Conservation (phyloP, 352 stramenopile species). For the Pythium periplocum region DNA sequence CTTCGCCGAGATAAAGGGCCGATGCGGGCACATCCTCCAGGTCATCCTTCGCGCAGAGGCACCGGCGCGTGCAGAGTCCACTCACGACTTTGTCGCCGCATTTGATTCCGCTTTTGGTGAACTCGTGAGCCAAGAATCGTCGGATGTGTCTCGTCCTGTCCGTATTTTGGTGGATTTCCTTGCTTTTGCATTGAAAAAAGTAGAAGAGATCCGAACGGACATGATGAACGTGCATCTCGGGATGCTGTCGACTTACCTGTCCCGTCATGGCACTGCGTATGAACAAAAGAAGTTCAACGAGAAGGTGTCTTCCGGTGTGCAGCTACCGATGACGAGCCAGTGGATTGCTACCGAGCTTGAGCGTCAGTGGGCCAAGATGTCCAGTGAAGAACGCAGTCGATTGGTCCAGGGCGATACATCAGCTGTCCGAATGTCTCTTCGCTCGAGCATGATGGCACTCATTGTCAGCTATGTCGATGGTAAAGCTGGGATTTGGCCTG, state of each 20-base stretch:
- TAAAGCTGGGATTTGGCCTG: constrained; percentile 38
- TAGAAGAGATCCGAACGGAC: constrained; percentile 60
- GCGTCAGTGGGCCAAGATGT: constrained; percentile 22
- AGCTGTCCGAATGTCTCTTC: constrained; percentile 44
- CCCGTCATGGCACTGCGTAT: constrained; percentile 54
- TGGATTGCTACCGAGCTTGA: constrained; percentile 45
- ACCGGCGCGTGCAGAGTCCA: constrained; percentile 42
- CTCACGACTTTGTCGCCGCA: constrained; percentile 23
- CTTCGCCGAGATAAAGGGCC: constrained; percentile 25
- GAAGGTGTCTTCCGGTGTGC: constrained; percentile 16
- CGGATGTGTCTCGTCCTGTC: constrained; percentile 5
- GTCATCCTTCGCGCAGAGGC: constrained; percentile 45
- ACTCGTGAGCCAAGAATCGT: constrained; percentile 12
- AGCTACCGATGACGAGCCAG: constrained; percentile 35
- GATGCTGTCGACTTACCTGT: constrained; percentile 46
- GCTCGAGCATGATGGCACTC: constrained; percentile 36
- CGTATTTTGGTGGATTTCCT: constrained; percentile 55
- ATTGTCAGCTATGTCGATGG: constrained; percentile 52
- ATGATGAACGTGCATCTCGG: constrained; percentile 54
- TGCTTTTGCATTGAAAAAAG: constrained; percentile 55
- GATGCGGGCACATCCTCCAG: constrained; percentile 39
- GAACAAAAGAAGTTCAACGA: constrained; percentile 51
- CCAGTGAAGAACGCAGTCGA: constrained; percentile 14
- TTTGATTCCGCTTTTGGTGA: constrained; percentile 25
- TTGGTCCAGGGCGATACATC: constrained; percentile 24